Conservation (phyloP, 2,329 filamentous ascomycete genomes). For the Nemania bipapillata region DNA sequence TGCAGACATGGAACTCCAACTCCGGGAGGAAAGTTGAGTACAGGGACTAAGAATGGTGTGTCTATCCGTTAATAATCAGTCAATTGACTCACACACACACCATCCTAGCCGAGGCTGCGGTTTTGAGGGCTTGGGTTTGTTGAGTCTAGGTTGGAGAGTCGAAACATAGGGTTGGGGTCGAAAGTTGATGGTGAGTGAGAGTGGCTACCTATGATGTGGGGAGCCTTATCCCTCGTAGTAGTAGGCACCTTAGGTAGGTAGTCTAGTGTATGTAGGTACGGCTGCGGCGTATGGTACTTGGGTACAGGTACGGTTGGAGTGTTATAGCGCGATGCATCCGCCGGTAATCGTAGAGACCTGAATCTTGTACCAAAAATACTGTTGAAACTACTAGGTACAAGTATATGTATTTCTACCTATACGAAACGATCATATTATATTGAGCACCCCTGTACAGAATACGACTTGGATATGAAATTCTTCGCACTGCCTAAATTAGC, state of each 20-base stretch:
- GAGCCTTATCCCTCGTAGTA: conserved; percentile 18
- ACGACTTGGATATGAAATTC: too few species aligned
- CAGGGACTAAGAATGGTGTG: neutral
- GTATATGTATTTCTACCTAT: neutral
- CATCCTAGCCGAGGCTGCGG: conserved; percentile 3
- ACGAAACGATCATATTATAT: too few species aligned
- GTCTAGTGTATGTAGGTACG: neutral
- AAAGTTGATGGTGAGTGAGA: conserved; percentile 18
- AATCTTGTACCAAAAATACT: neutral
- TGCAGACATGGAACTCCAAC: conserved; percentile 1
- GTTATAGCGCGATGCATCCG: neutral
- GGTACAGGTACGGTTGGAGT: neutral
- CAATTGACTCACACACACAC: neutral
- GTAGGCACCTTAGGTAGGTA: neutral
- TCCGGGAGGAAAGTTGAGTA: neutral
- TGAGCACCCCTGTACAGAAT: neutral
- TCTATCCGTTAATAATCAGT: conserved; percentile 1
- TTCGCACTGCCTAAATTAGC: too few species aligned
- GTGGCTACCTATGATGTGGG: conserved; percentile 5
- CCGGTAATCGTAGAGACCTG: neutral
- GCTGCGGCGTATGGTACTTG: neutral
- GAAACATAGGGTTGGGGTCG: conserved; percentile 16
- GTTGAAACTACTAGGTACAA: too few species aligned
- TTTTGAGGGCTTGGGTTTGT: conserved; percentile 12
- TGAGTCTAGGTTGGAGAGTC: conserved; percentile 3